A percentile compares a stretch with the other conserved stretches of the same genome.
Conservation (phyloP, 768 basidiomycete species). For the Boletus edulis region DNA sequence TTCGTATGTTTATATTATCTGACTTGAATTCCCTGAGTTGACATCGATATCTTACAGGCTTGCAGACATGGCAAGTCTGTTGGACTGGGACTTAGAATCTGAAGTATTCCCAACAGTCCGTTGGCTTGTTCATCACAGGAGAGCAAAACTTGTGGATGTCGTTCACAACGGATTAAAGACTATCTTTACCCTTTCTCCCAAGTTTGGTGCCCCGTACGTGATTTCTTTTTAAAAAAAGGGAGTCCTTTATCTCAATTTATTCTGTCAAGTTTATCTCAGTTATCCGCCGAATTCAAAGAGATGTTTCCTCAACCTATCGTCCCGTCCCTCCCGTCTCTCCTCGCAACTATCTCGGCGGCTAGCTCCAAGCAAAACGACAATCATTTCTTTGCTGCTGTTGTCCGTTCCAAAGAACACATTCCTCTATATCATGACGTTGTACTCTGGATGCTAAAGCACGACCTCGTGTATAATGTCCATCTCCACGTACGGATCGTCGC, state of each 20-base stretch:
- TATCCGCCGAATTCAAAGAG: slow-evolving; percentile 59
- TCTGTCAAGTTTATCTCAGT: slow-evolving; percentile 29
- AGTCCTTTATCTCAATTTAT: background rate
- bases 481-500: slow-evolving; percentile 84
- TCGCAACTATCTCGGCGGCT: slow-evolving; percentile 72
- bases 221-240: background rate
- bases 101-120: slow-evolving; percentile 90
- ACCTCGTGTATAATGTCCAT: slow-evolving; percentile 82
- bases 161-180: slow-evolving; percentile 80
- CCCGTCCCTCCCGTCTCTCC: slow-evolving; percentile 69
- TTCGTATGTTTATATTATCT: slow-evolving; percentile 51
- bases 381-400: slow-evolving; percentile 81
- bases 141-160: slow-evolving; percentile 86
- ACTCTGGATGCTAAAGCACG: slow-evolving; percentile 87
- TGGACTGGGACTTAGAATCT: slow-evolving; percentile 80
- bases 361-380: slow-evolving; percentile 60
- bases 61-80: slow-evolving; percentile 72
- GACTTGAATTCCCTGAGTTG: background rate
- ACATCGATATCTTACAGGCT: slow-evolving; percentile 42
- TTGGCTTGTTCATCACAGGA: slow-evolving; percentile 86
- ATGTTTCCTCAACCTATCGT: slow-evolving; percentile 59
- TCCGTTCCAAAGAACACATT: slow-evolving; percentile 63
- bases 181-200: slow-evolving; percentile 71
- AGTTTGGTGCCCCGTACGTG: slow-evolving; percentile 59
- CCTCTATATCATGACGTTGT: slow-evolving; percentile 78